Conservation (phyloP, 495 filamentous ascomycete species). For the Aspergillus sparsus region DNA sequence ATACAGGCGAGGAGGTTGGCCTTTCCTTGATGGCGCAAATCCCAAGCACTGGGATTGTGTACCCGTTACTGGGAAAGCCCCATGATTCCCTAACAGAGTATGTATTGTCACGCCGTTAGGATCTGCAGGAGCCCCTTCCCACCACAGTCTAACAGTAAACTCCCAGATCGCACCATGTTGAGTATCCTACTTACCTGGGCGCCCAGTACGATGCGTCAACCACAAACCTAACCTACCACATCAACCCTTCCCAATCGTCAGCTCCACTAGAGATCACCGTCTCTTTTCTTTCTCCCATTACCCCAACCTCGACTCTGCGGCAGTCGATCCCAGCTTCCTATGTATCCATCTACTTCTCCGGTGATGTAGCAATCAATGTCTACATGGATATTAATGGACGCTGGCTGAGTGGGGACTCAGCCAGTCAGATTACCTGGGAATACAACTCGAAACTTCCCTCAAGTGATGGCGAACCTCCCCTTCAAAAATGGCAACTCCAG, state of each 20-base stretch:
- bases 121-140: neutral
- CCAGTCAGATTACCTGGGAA: slow-evolving; percentile 69
- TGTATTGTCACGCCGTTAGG: slow-evolving; percentile 14
- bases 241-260: slow-evolving; percentile 45
- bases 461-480: slow-evolving; percentile 28
- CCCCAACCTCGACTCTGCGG: slow-evolving; percentile 84
- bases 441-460: slow-evolving; percentile 44
- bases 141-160: neutral
- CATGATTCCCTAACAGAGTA: slow-evolving; percentile 72
- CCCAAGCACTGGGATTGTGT: slow-evolving; percentile 69
- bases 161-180: slow-evolving; percentile 42
- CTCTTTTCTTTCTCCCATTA: slow-evolving; percentile 91
- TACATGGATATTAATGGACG: slow-evolving; percentile 89
- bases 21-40: slow-evolving; percentile 79
- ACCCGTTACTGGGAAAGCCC: slow-evolving; percentile 82
- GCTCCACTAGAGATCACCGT: slow-evolving; percentile 62
- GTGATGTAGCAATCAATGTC: slow-evolving; percentile 70
- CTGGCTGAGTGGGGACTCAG: slow-evolving; percentile 79
- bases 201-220: slow-evolving; percentile 87
- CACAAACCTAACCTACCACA: slow-evolving; percentile 83
- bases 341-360: slow-evolving; percentile 71
- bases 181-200: slow-evolving; percentile 73
- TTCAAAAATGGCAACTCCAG: slow-evolving; percentile 67
- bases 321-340: slow-evolving; percentile 92
- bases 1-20: slow-evolving; percentile 82